Base-by-base conservation (phyloP, 169 alveolate species). In the Plasmodium gonderi region DNA sequence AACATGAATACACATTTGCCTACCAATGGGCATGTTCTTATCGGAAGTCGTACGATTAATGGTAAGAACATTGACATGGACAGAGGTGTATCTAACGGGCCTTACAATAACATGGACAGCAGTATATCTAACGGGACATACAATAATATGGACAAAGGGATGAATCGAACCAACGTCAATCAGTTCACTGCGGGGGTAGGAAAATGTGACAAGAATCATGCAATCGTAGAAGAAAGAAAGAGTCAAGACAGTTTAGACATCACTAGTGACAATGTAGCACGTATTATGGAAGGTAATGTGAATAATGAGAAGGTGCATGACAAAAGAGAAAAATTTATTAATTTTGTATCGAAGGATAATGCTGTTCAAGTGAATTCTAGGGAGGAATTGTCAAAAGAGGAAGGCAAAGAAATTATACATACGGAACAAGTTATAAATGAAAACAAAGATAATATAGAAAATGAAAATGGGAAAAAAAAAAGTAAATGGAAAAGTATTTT, bases 401-500 rank as follows among this genome's bases (percentile, higher is more conserved):
- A 79, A 12, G 51, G 40, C 7, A 31, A 79, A 20, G 89, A 79
- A 79, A 38, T 0, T 49, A 14, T 49, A 51, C 17, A n/a, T 23
- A 3, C 77, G 6, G 8, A 60, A 20, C 40, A 9, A 7, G 14
- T 33, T 7, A n/a, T 26, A 20, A 49, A 29, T 3, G 23, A 47
- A 74, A 36, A n/a, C 1, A 68, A 17, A 31, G 82, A 45, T 8
- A 82, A 54, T 75, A 31, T 29, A 23, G 76, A 68, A 26, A 0
- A 47, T 82, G 91, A 68, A 82, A 87, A 74, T 40, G 79, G 68
- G 5, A 87, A 74, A 26, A 42, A 17, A 44, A 87, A 87, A 75
- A 38, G 68, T 45, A 87, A 87, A 74, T 74, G 79, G 79, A 87
- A 17, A 42, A 87, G 45, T 51, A 51, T 51, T 38, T 47, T 75